Conservation (phyloP, 2,329 filamentous ascomycete species). For the Metarhizium anisopliae region DNA sequence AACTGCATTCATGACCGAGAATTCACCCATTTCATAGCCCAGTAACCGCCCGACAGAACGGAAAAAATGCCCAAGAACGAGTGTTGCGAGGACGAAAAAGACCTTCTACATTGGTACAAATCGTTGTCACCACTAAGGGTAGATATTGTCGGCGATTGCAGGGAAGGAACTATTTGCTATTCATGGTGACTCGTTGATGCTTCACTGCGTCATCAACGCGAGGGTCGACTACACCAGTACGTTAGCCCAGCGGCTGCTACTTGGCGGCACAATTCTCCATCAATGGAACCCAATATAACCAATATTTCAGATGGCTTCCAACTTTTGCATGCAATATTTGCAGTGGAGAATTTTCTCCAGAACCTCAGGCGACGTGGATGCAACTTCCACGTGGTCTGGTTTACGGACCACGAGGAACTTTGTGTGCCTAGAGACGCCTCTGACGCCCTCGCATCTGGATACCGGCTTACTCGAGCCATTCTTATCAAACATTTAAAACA, state of each 20-base stretch:
- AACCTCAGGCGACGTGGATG: conserved; percentile 55
- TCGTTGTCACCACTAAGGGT: too few species aligned
- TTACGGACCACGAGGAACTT: conserved; percentile 44
- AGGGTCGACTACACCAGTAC: conserved; percentile 50
- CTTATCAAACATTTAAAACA: conserved; percentile 53
- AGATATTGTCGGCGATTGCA: conserved; percentile 61
- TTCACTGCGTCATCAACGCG: conserved; percentile 50
- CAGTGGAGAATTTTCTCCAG: conserved; percentile 56
- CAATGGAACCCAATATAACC: neutral
- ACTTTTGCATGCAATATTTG: conserved; percentile 60
- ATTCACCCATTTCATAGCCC: too few species aligned
- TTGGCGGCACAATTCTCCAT: too few species aligned
- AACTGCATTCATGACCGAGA: too few species aligned
- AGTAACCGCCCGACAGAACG: too few species aligned
- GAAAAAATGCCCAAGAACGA: too few species aligned
- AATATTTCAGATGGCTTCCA: conserved; percentile 49
- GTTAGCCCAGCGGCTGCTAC: conserved; percentile 17
- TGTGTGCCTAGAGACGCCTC: conserved; percentile 38
- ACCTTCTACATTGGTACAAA: conserved; percentile 7
- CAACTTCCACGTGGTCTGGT: conserved; percentile 64
- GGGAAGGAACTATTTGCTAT: conserved; percentile 65
- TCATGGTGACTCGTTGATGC: conserved; percentile 64
- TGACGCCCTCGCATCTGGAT: neutral
- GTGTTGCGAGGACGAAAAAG: neutral
- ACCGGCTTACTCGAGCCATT: conserved; percentile 48